Conservation (phyloP, 2,329 filamentous ascomycete genomes). For the Colletotrichum sp. region DNA sequence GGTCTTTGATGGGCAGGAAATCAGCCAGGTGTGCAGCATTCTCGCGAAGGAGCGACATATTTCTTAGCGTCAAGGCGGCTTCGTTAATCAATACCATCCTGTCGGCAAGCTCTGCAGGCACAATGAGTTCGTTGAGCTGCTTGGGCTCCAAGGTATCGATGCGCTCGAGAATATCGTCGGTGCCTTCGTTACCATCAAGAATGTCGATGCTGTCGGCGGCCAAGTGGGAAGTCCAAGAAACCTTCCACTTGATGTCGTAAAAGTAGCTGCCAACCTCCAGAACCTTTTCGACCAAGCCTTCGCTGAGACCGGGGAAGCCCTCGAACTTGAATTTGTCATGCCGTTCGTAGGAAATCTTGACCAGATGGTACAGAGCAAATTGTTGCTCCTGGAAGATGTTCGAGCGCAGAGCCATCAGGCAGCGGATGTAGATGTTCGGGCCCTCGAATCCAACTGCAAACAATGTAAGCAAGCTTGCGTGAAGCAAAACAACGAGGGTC, state of each 20-base stretch:
- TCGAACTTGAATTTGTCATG: slow-evolving; percentile 97
- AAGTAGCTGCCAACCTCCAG: slow-evolving; percentile 80
- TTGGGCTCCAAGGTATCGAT: slow-evolving; percentile 68
- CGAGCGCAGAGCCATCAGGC: slow-evolving; percentile 82
- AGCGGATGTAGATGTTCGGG: slow-evolving; percentile 90
- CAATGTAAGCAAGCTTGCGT: not conserved
- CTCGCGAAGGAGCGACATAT: slow-evolving; percentile 93
- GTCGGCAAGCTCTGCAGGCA: slow-evolving; percentile 73
- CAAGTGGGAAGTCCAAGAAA: slow-evolving; percentile 64
- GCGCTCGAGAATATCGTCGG: slow-evolving; percentile 64
- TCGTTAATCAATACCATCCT: slow-evolving; percentile 80
- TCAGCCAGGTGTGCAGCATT: slow-evolving; percentile 84
- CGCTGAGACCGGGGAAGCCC: slow-evolving; percentile 85
- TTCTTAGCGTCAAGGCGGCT: slow-evolving; percentile 85
- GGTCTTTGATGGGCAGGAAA: slow-evolving; percentile 74
- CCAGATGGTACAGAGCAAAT: slow-evolving; percentile 91
- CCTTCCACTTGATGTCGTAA: slow-evolving; percentile 81
- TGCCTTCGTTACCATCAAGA: slow-evolving; percentile 53
- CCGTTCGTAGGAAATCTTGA: slow-evolving; percentile 93
- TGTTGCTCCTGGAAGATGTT: slow-evolving; percentile 81
- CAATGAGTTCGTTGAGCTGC: slow-evolving; percentile 67
- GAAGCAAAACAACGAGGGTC: not conserved
- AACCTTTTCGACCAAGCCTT: slow-evolving; percentile 85
- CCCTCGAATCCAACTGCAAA: slow-evolving; percentile 66
- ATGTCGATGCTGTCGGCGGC: slow-evolving; percentile 51